Evolutionary conservation across 2,329 filamentous ascomycete species (phyloP).

Genomic region (Cercospora nicotianae): DNA sequence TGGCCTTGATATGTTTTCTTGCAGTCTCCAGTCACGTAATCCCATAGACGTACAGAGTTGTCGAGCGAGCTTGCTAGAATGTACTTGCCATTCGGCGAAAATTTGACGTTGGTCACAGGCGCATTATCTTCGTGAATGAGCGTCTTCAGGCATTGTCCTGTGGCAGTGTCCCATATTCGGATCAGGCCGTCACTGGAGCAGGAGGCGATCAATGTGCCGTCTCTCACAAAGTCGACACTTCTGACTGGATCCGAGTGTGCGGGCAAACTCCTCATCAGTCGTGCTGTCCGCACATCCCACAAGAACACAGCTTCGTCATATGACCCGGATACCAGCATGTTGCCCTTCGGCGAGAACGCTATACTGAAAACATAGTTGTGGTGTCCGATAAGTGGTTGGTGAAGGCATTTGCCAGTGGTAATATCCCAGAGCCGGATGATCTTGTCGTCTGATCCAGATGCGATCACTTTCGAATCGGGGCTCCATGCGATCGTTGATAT

Average conservation of each 20-base stretch:
- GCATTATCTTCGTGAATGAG: constrained; percentile 96
- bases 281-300: constrained; percentile 89
- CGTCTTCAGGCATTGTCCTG: constrained; percentile 91
- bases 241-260: constrained; percentile 94
- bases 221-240: constrained; percentile 87
- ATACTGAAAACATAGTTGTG: constrained; percentile 95
- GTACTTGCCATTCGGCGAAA: constrained; percentile 90
- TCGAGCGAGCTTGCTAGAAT: constrained; percentile 91
- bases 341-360: constrained; percentile 96
- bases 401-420: constrained; percentile 58
- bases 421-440: constrained; percentile 89
- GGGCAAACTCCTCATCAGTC: constrained; percentile 84
- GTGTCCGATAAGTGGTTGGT: constrained; percentile 72
- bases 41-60: constrained; percentile 86
- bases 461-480: constrained; percentile 81
- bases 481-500: constrained; percentile 93
- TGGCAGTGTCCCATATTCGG: constrained; percentile 92
- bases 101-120: constrained; percentile 82
- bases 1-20: constrained; percentile 98
- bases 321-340: constrained; percentile 90
- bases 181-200: constrained; percentile 91
- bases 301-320: constrained; percentile 97
- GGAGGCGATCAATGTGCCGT: constrained; percentile 88
- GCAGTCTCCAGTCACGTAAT: constrained; percentile 86
- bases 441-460: constrained; percentile 94